These are phyloP conservation scores for Violaceomyces palustris DNA, from an alignment of 1,284 basidiomycete genomes.

Conservation along the genomic window DNA sequence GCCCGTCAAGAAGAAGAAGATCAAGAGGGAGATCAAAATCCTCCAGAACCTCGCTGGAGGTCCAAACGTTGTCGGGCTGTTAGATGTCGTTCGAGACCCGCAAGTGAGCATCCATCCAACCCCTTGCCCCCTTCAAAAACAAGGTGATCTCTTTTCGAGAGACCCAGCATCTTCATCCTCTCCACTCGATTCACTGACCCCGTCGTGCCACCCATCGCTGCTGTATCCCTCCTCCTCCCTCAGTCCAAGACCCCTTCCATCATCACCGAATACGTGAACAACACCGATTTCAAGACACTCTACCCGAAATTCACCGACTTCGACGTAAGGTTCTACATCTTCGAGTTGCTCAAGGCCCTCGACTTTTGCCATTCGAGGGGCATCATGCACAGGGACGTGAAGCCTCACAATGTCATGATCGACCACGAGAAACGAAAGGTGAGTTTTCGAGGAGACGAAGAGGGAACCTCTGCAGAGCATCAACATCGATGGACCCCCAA, in stretches of 20 bases:
- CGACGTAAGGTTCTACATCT: conserved; percentile 94
- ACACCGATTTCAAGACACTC: conserved; percentile 94
- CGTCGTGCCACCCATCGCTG: too few relatives aligned
- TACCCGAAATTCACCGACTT: conserved; percentile 92
- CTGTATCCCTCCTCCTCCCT: too few relatives aligned
- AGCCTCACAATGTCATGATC: conserved; percentile 99
- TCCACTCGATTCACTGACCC: too few relatives aligned
- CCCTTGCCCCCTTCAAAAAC: too few relatives aligned
- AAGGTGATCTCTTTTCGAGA: too few relatives aligned
- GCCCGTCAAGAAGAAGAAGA: conserved; percentile 99
- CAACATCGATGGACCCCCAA: too few relatives aligned
- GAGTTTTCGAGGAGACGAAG: conserved; percentile 55
- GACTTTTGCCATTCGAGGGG: conserved; percentile 98
- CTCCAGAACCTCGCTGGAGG: conserved; percentile 93
- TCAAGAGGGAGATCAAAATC: conserved; percentile 99
- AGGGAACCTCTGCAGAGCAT: not conserved
- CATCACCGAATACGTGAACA: conserved; percentile 97
- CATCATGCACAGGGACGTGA: conserved; percentile 98
- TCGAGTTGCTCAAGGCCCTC: conserved; percentile 91
- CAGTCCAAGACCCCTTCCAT: conserved; percentile 94
- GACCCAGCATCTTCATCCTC: too few relatives aligned
- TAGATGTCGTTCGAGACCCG: conserved; percentile 89
- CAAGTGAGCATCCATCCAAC: too few relatives aligned
- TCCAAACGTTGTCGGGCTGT: conserved; percentile 75
- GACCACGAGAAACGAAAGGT: conserved; percentile 93